Conservation (phyloP, 257 asterid species). For the Jacaranda copaia region DNA sequence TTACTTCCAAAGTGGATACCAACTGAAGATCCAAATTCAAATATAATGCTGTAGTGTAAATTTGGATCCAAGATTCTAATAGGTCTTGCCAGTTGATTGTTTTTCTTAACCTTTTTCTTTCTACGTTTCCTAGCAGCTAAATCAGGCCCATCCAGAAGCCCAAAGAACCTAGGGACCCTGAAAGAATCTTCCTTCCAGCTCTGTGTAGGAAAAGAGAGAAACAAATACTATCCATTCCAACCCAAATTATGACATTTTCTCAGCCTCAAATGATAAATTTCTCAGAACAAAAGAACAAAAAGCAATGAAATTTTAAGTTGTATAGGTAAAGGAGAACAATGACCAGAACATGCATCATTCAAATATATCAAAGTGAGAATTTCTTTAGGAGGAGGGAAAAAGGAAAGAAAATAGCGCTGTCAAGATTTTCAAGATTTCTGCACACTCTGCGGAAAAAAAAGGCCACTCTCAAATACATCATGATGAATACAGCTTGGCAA, state of each 20-base stretch:
- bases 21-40: background rate
- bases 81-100: background rate
- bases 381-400: background rate
- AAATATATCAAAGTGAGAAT: background rate
- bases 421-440: conserved; percentile 35
- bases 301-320: background rate
- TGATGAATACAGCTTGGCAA: conserved; percentile 64
- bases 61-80: background rate
- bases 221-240: background rate
- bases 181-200: background rate
- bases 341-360: background rate
- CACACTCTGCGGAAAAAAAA: conserved; percentile 36
- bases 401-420: background rate
- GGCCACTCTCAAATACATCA: conserved; percentile 34
- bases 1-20: background rate
- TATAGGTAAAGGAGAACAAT: background rate
- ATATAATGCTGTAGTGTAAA: background rate
- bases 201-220: too few relatives aligned
- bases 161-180: background rate
- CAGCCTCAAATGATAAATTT: background rate
- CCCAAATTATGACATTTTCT: background rate
- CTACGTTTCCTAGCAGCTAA: background rate
- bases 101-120: background rate
- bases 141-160: background rate
- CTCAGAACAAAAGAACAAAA: background rate